Base-by-base conservation (phyloP, 176 grass and related monocot genomes). In the Poa annua region DNA sequence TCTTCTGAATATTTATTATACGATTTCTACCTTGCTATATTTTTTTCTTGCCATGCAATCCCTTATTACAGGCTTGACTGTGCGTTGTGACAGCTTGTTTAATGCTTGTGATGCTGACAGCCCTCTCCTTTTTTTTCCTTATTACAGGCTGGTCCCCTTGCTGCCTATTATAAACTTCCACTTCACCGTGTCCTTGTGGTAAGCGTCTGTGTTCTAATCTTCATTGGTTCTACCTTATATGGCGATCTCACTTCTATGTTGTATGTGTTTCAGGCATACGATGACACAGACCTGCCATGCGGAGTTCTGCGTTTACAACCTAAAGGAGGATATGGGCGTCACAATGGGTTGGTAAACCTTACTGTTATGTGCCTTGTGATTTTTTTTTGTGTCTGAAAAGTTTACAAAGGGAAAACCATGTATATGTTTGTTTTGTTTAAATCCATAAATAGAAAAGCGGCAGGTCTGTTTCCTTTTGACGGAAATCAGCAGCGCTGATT, bases 131-230 rank as follows among this genome's bases (percentile, higher is more conserved):
- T 42, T 78, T 68, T 15, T 56, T 76, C 32, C 70, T 90, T 32
- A 35, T 86, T 88, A 72, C 77, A 98, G 95, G 88, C 83, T 76
- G 95, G 92, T 15, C 81, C 86, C 45, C 95, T 98, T 79, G 95
- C 95, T 88, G 90, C 95, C 69, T 98, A 98, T 79, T 98, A 95
- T 87, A 95, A 98, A 64, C 72, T 98, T 33, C 95, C 92, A 41
- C 90, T 98, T 66, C 89, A 93, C 74, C 90, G 88, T 33, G 84
- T 98, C 54, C 50, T 98, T 57, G 92, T 93, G 92, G 95, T 98
- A 93, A 22, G 11, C 12, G 11, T 11, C 86, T 85, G 71, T 54
- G 82, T 42, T 54, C 70, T 38, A 13, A 86, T 72, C 32, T 81
- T 81, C 33, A 12, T 7, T 41, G 15, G 48, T 1, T 6, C 36